Evolutionary conservation across 2,329 filamentous ascomycete genomes (phyloP).

Genomic region (Monosporascus sp.): DNA sequence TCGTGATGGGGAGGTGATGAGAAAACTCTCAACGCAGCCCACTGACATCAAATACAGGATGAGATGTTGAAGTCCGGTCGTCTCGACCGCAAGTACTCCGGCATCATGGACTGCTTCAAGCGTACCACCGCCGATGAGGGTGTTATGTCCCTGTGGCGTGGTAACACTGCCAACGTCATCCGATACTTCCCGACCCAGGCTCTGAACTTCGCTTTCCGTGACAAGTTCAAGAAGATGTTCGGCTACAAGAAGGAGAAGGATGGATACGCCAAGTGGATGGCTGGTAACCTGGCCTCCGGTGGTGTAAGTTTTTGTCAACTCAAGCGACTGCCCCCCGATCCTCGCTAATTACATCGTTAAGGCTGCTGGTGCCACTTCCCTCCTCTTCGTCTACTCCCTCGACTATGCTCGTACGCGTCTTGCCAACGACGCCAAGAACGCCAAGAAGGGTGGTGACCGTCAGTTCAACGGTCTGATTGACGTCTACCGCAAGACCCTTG

Average conservation of each 20-base stretch:
- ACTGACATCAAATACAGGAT: slow-evolving; percentile 61
- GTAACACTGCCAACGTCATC: slow-evolving; percentile 99
- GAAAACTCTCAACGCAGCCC: neutral
- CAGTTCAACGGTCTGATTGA: slow-evolving; percentile 99
- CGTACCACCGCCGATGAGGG: slow-evolving; percentile 88
- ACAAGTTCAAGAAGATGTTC: slow-evolving; percentile 99
- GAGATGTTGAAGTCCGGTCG: slow-evolving; percentile 99
- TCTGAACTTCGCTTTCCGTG: slow-evolving; percentile 99
- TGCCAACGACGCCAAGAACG: slow-evolving; percentile 99
- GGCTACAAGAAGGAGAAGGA: slow-evolving; percentile 99
- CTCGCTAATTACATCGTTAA: slow-evolving; percentile 27
- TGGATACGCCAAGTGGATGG: slow-evolving; percentile 98
- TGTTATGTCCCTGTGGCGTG: slow-evolving; percentile 94
- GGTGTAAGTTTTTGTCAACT: slow-evolving; percentile 65
- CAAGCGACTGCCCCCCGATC: neutral
- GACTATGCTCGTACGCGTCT: slow-evolving; percentile 99
- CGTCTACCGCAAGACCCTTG: slow-evolving; percentile 99
- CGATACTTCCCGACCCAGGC: slow-evolving; percentile 99
- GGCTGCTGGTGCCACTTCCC: slow-evolving; percentile 98
- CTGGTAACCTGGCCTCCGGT: slow-evolving; percentile 98
- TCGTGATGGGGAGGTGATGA: neutral
- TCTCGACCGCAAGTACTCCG: slow-evolving; percentile 95
- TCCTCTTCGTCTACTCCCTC: slow-evolving; percentile 99
- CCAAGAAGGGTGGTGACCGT: slow-evolving; percentile 93
- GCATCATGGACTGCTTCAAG: slow-evolving; percentile 92